Conservation (phyloP, 2,329 filamentous ascomycete genomes). For the Fusarium newnesense region DNA sequence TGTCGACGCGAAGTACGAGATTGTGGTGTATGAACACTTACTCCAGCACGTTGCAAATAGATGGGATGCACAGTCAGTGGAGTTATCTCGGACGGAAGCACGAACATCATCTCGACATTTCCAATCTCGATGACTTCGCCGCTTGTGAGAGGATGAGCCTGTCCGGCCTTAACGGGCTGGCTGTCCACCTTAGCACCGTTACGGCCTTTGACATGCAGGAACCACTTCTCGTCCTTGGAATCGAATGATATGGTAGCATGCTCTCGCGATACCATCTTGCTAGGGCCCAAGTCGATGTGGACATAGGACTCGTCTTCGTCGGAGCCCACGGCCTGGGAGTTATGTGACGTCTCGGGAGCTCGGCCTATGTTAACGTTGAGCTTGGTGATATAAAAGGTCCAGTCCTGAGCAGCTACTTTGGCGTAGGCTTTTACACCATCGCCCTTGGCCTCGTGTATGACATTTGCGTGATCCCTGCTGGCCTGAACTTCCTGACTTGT, state of each 20-base stretch:
- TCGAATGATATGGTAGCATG: slow-evolving; percentile 82
- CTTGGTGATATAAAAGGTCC: slow-evolving; percentile 85
- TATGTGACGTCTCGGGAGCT: slow-evolving; percentile 62
- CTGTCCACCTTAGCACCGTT: slow-evolving; percentile 92
- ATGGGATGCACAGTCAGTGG: slow-evolving; percentile 74
- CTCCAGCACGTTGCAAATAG: slow-evolving; percentile 75
- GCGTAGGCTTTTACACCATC: slow-evolving; percentile 79
- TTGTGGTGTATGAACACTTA: slow-evolving; percentile 51
- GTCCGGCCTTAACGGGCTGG: slow-evolving; percentile 72
- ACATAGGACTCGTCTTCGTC: slow-evolving; percentile 63
- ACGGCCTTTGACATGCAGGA: slow-evolving; percentile 86
- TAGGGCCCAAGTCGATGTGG: slow-evolving; percentile 89
- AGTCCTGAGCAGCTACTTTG: slow-evolving; percentile 83
- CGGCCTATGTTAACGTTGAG: slow-evolving; percentile 82
- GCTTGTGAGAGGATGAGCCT: slow-evolving; percentile 75
- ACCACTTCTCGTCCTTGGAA: slow-evolving; percentile 77
- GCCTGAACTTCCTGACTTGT: slow-evolving; percentile 64
- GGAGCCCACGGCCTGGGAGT: slow-evolving; percentile 53
- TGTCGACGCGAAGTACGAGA: slow-evolving; percentile 49
- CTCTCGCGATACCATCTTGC: slow-evolving; percentile 81
- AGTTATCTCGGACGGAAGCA: slow-evolving; percentile 79
- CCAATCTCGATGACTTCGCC: slow-evolving; percentile 93
- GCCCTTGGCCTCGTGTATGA: slow-evolving; percentile 69
- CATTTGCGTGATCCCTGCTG: slow-evolving; percentile 70
- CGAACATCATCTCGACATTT: slow-evolving; percentile 98